phyloP scores from a whole-genome alignment of 2,329 filamentous ascomycete species.

The Colletotrichum lupini region DNA sequence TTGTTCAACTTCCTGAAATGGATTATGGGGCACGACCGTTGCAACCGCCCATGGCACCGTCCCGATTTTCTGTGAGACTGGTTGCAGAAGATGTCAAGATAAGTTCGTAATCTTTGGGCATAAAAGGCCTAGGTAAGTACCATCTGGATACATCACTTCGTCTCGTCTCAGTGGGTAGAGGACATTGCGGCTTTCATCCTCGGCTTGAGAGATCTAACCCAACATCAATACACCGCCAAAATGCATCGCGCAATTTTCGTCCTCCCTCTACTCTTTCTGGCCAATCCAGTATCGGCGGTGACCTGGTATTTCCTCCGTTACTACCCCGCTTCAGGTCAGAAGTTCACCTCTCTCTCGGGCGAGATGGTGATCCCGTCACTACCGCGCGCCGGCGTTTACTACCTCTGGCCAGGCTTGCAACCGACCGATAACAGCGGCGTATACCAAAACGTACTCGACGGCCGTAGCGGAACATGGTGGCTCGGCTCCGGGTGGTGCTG shows the following conservation, averaged over 20 bases:
- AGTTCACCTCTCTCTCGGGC: constrained; percentile 44
- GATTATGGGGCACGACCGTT: not conserved
- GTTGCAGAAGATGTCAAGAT: not conserved
- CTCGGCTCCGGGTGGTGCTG: constrained; percentile 53
- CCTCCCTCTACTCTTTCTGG: not conserved
- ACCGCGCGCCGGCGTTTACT: constrained; percentile 46
- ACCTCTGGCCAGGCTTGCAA: not conserved
- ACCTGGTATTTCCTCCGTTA: constrained; percentile 47
- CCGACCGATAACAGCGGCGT: not conserved
- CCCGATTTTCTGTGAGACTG: not conserved
- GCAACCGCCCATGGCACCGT: not conserved
- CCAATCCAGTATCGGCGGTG: constrained; percentile 37
- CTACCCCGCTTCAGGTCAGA: constrained; percentile 42
- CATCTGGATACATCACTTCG: not conserved
- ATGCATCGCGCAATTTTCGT: not conserved
- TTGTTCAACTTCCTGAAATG: not conserved
- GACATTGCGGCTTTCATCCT: not conserved
- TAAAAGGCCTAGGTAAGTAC: not conserved
- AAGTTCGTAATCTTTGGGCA: not conserved
- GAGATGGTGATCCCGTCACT: constrained; percentile 41
- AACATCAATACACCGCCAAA: not conserved
- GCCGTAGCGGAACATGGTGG: constrained; percentile 48
- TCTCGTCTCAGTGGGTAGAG: not conserved
- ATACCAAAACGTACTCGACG: not conserved
- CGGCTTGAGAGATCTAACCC: not conserved